These are phyloP conservation scores for Leersia perrieri DNA, from an alignment of 176 grass and related monocot genomes.

Conservation along the genomic window DNA sequence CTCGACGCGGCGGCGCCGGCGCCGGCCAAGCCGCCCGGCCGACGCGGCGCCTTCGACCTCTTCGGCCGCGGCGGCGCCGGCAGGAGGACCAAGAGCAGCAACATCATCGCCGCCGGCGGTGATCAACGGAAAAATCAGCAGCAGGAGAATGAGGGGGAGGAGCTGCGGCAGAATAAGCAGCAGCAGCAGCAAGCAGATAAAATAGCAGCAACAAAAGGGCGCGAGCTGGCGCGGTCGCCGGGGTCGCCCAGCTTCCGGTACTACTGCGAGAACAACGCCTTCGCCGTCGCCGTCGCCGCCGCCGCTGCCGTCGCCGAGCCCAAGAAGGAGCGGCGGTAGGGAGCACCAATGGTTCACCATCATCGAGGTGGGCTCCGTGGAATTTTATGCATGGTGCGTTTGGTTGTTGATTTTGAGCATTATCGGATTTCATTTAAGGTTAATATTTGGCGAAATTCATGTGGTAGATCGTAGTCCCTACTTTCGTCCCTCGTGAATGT, in stretches of 20 bases:
- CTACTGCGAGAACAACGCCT: background rate
- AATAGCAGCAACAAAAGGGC: background rate
- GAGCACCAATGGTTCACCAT: background rate
- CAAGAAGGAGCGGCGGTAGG: background rate
- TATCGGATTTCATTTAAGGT: background rate
- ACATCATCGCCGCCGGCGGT: too few species aligned
- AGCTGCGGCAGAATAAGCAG: background rate
- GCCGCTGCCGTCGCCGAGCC: background rate
- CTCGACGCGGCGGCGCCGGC: background rate
- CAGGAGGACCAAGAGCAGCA: background rate
- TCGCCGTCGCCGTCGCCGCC: background rate
- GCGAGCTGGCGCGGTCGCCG: background rate
- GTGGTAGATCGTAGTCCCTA: too few species aligned
- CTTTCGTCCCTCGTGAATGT: too few species aligned
- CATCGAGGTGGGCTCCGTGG: background rate
- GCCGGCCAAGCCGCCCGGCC: background rate
- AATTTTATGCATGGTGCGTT: background rate
- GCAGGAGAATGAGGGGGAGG: too few species aligned
- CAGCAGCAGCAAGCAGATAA: background rate
- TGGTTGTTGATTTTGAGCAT: background rate
- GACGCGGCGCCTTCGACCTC: background rate
- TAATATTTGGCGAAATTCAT: background rate
- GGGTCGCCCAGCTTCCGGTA: slow-evolving; percentile 19
- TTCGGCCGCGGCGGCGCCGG: background rate
- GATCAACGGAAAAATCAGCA: too few species aligned